Percentiles rank a stretch among this genome's conserved stretches.
Conservation (phyloP, 116 monocot genomes). For the Phalaenopsis hybrid region DNA sequence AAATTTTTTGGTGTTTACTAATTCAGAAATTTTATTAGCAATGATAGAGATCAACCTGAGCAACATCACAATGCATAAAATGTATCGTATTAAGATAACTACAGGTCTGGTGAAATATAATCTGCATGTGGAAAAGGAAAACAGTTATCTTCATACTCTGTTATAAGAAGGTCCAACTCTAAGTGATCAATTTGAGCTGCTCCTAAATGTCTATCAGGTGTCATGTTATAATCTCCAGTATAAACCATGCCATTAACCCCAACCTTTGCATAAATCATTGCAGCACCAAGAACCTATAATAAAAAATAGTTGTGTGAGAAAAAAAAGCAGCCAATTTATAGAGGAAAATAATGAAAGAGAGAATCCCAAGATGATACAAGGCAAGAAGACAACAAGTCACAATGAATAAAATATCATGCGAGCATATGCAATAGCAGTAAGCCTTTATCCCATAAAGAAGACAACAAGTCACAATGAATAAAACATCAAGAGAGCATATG, state of each 20-base stretch:
- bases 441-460: neutral
- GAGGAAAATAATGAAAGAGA: neutral
- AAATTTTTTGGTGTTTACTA: neutral
- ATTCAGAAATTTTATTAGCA: neutral
- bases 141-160: constrained; percentile 46
- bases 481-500: neutral
- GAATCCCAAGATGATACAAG: neutral
- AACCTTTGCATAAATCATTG: constrained; percentile 90
- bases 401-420: neutral
- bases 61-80: neutral
- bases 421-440: too few species aligned
- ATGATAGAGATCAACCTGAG: neutral
- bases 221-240: constrained; percentile 99
- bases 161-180: constrained; percentile 75
- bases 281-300: constrained; percentile 81
- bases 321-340: neutral
- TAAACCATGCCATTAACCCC: constrained; percentile 64
- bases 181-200: constrained; percentile 91
- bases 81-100: neutral
- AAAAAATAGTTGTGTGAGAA: neutral
- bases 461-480: neutral
- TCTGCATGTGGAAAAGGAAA: neutral
- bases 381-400: neutral
- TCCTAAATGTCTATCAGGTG: constrained; percentile 96
- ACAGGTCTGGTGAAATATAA: neutral